phyloP scores from a whole-genome alignment of 306 rosid genomes.

The Sindora glabra region DNA sequence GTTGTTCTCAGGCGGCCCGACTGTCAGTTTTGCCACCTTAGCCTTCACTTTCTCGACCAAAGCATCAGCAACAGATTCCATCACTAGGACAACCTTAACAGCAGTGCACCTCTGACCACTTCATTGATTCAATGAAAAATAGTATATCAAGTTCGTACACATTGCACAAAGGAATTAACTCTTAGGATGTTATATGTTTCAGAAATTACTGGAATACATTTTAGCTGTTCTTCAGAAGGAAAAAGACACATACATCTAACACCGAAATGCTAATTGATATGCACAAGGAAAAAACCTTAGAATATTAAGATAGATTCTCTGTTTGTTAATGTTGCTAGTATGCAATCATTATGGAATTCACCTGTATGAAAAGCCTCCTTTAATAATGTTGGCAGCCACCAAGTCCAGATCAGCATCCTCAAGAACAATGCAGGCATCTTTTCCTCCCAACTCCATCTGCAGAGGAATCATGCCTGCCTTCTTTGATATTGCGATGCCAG shows the following conservation, averaged over 20 bases:
- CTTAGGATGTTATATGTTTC: background rate
- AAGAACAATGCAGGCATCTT: constrained; percentile 99
- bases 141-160: constrained; percentile 4
- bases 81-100: constrained; percentile 83
- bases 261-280: too few species aligned
- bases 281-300: too few species aligned
- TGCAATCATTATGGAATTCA: too few species aligned
- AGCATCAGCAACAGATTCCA: constrained; percentile 86
- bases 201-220: too few species aligned
- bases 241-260: too few species aligned
- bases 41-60: constrained; percentile 84
- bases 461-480: constrained; percentile 95
- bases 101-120: constrained; percentile 99
- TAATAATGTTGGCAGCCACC: constrained; percentile 83
- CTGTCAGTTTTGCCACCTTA: constrained; percentile 60
- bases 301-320: too few species aligned
- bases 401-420: constrained; percentile 96
- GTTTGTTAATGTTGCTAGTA: too few species aligned
- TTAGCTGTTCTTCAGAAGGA: too few species aligned
- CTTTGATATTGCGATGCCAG: constrained; percentile 87
- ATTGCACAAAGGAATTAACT: background rate
- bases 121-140: background rate
- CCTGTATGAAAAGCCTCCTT: constrained; percentile 99
- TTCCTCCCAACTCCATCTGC: constrained; percentile 98
- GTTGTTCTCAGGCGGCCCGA: constrained; percentile 81